Base-by-base conservation (phyloP, 2,329 filamentous ascomycete species). In the Ramularia endophylla region DNA sequence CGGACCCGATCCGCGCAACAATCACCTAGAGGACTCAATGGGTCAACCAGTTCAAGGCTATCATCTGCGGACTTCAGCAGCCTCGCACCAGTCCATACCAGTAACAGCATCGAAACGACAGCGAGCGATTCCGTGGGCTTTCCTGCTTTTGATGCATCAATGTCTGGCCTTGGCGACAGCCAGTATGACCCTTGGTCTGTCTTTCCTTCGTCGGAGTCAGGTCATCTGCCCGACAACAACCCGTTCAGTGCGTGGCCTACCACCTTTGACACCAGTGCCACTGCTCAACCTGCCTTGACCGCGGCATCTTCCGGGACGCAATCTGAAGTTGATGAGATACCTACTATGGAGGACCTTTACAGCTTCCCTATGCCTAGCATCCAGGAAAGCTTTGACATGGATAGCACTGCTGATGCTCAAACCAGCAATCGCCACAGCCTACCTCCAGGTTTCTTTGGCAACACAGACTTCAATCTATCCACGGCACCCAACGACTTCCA, bases 261-360 rank as follows among this genome's bases (percentile, higher is more conserved):
- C 11, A 45, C 43, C 28, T 43, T 42, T 22, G 57, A 61, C 27
- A 40, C 29, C 15, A 50, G 44, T 18, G 48, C 44, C 38, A 22
- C 53, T 28, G 49, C 52, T n/a, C 62, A 65, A 46, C 62, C 62
- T 37, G 61, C 62, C 12, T 45, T 65, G 46, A 63, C 62, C 19
- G 56, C 59, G 30, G 58, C 59, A n/a, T 65, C 62, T 6, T 64
- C 61, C 15, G 59, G 59, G n/a, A 63, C 61, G 4, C 57, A 61
- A 37, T 65, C 62, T 13, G 62, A 65, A 34, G 50, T 63, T 22
- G 62, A 64, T 35, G 62, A 65, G 39, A 51, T 61, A 12, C 57
- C 61, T n/a, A 46, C 47, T 5, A 54, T 57, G 37, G 60, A 64
- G 33, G 61, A 64, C 13, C 34, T 54, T 8, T 58, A 53, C 40